phyloP scores from a whole-genome alignment of 352 stramenopile species.

The Thalassiosira mediterranea region DNA sequence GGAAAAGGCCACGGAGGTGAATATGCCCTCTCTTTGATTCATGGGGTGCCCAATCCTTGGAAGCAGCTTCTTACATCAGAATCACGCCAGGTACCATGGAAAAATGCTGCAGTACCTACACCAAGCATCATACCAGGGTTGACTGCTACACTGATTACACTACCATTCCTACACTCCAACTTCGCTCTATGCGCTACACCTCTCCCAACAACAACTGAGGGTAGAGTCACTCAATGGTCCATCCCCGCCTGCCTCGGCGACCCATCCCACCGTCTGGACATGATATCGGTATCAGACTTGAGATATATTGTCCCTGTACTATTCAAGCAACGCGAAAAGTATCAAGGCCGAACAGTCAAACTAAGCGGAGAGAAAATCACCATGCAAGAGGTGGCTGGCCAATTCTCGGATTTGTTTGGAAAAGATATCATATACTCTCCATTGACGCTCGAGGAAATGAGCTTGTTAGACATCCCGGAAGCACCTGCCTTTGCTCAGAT shows the following conservation, averaged over 20 bases:
- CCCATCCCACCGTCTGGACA: constrained; percentile 50
- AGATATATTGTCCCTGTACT: constrained; percentile 54
- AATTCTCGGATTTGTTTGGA: constrained; percentile 68
- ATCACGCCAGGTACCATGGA: constrained; percentile 9
- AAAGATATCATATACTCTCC: constrained; percentile 77
- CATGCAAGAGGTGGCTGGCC: constrained; percentile 58
- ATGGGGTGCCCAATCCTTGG: constrained; percentile 30
- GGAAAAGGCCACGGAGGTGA: constrained; percentile 64
- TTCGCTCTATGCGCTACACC: constrained; percentile 58
- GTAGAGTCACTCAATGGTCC: constrained; percentile 54
- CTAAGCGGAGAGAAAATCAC: constrained; percentile 51
- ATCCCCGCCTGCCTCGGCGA: constrained; percentile 59
- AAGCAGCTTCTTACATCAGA: too few species aligned
- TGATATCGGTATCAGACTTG: constrained; percentile 59
- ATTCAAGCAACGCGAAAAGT: constrained; percentile 36
- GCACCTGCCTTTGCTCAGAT: constrained; percentile 65
- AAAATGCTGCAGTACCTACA: constrained; percentile 1
- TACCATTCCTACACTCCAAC: constrained; percentile 68
- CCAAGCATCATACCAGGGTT: constrained; percentile 43
- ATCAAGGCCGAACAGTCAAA: constrained; percentile 50
- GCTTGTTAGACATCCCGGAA: constrained; percentile 40
- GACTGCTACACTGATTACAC: constrained; percentile 50
- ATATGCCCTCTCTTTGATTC: constrained; percentile 43
- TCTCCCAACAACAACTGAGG: constrained; percentile 42
- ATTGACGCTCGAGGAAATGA: constrained; percentile 58